Evolutionary conservation across 345 rosid genomes (phyloP).

Genomic region (Bretschneidera sinensis): DNA sequence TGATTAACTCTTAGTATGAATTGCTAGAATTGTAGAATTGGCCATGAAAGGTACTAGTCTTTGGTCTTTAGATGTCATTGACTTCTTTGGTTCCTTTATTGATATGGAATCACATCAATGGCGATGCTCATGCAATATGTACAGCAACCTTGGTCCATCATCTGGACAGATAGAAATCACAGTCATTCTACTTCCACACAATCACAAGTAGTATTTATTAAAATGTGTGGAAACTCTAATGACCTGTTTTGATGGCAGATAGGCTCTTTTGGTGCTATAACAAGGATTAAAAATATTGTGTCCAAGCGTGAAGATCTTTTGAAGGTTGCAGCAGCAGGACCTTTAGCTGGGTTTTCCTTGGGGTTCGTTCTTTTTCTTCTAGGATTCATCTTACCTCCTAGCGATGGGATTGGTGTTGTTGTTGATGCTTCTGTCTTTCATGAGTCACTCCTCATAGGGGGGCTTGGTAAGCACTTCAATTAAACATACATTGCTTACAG

Average conservation of each 20-base stretch:
- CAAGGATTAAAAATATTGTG: constrained; percentile 77
- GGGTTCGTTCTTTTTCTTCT: constrained; percentile 72
- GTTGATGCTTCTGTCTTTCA: constrained; percentile 94
- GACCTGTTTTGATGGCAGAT: constrained; percentile 70
- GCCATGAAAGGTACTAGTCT: background rate
- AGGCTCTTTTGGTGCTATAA: constrained; percentile 96
- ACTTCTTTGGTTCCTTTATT: background rate
- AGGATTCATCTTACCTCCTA: constrained; percentile 83
- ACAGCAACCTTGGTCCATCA: background rate
- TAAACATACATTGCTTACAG: background rate
- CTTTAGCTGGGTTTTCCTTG: constrained; percentile 82
- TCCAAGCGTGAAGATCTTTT: constrained; percentile 85
- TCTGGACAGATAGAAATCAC: background rate
- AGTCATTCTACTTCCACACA: background rate
- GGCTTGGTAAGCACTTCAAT: constrained; percentile 56
- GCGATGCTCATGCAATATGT: background rate
- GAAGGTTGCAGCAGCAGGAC: constrained; percentile 92
- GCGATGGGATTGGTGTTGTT: constrained; percentile 76
- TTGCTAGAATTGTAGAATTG: background rate
- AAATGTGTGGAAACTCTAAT: constrained; percentile 21
- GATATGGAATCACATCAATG: background rate
- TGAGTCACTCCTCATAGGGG: constrained; percentile 84
- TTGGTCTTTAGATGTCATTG: background rate
- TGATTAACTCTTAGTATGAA: background rate
- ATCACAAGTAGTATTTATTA: background rate